A percentile compares a stretch with the other conserved stretches of the same genome.
Conservation (phyloP, 2,329 filamentous ascomycete species). For the Cercospora brassicicola region DNA sequence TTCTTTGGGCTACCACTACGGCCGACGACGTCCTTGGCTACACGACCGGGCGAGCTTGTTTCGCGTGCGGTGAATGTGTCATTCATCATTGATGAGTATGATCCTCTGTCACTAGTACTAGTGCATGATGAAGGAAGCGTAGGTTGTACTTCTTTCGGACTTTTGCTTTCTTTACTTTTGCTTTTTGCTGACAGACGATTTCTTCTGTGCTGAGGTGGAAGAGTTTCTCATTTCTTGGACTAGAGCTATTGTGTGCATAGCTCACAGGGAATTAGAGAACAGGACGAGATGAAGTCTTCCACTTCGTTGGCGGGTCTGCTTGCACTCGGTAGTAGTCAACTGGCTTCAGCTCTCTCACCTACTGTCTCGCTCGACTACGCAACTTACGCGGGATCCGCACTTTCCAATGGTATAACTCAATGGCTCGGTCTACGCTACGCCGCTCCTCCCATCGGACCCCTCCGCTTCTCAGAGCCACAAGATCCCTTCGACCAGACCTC, state of each 20-base stretch:
- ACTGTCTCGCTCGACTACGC: constrained; percentile 66
- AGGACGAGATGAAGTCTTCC: background rate
- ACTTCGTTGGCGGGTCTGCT: background rate
- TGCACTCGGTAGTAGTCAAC: background rate
- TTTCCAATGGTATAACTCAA: constrained; percentile 61
- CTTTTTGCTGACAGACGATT: background rate
- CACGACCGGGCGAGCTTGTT: background rate
- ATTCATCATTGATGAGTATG: background rate
- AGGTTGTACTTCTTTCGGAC: background rate
- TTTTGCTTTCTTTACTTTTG: background rate
- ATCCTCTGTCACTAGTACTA: background rate
- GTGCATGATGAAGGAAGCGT: background rate
- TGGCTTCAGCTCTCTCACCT: constrained; percentile 38
- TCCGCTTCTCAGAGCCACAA: constrained; percentile 67
- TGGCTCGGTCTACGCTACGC: constrained; percentile 78
- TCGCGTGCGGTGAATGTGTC: background rate
- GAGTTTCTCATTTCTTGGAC: background rate
- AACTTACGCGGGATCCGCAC: constrained; percentile 60
- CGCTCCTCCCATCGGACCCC: constrained; percentile 62
- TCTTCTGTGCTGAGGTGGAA: background rate
- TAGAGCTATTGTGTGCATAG: background rate
- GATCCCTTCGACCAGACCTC: constrained; percentile 54
- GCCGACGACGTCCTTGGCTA: background rate
- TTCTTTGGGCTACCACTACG: background rate
- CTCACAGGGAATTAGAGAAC: background rate